Evolutionary conservation across 1,284 basidiomycete genomes (phyloP).

Genomic region (Vanrija sp.): DNA sequence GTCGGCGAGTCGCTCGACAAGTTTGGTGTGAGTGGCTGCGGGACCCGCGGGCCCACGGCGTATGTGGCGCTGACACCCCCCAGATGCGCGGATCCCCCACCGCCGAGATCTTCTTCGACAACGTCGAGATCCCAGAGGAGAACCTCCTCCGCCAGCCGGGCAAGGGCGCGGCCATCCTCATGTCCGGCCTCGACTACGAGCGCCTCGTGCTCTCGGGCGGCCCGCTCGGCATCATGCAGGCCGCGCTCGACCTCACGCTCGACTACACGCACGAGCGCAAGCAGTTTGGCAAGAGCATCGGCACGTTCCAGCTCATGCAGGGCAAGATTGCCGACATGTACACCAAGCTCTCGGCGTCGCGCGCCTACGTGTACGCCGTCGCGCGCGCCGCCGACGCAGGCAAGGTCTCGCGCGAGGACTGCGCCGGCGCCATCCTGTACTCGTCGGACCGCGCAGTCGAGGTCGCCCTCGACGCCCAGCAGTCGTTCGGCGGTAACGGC

Average conservation of each 20-base stretch:
- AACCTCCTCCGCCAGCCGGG: constrained; percentile 80
- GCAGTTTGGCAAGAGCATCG: constrained; percentile 83
- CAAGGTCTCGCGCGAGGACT: constrained; percentile 81
- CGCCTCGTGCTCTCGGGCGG: constrained; percentile 86
- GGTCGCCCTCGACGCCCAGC: constrained; percentile 85
- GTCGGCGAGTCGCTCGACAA: constrained; percentile 89
- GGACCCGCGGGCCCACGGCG: not conserved
- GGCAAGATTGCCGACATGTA: constrained; percentile 81
- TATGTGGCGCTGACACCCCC: not conserved
- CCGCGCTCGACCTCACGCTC: constrained; percentile 82
- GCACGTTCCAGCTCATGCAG: constrained; percentile 95
- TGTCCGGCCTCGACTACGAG: constrained; percentile 91
- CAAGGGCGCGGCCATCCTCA: constrained; percentile 78
- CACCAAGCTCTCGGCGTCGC: constrained; percentile 80
- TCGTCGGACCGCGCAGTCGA: constrained; percentile 85
- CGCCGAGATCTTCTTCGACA: constrained; percentile 87
- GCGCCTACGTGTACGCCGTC: constrained; percentile 90
- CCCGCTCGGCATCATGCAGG: constrained; percentile 84
- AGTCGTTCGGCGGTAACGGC: constrained; percentile 86
- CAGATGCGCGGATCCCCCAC: constrained; percentile 91
- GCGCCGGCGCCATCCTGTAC: constrained; percentile 85
- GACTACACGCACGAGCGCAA: constrained; percentile 81
- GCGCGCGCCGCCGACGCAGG: constrained; percentile 81
- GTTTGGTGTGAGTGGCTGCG: constrained; percentile 59
- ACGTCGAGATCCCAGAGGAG: constrained; percentile 79